Base-by-base conservation (phyloP, 1,139 yeast species). In the Meyerozyma carpophila region DNA sequence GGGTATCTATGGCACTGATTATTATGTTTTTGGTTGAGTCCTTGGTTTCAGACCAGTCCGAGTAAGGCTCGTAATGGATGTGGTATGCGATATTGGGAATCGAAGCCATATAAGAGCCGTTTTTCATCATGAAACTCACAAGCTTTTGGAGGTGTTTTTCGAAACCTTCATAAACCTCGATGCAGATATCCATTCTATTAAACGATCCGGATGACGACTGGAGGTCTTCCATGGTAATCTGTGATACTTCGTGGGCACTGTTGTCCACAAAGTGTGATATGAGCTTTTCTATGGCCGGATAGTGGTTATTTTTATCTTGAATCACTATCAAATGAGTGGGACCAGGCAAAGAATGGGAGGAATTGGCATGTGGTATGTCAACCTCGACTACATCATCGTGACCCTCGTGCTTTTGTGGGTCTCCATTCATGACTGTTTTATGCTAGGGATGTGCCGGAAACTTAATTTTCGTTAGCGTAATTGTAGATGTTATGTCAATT, bases 21-120 rank as follows among this genome's bases (percentile, higher is more conserved):
- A 71, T 70, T 26, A 53, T 57, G 9, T 50, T 50, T 39, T 59
- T 61, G 45, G 66, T 70, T 2, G 47, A 40, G 1, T 55, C 56
- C 2, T 56, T 49, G 48, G 64, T 65, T 20, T 67, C 71, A 5
- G 49, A 37, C 75, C 75, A 70, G 43, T 65, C 65, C 41, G 61
- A 62, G 13, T 54, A 59, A 5, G 62, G 59, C 37, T 63, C 65
- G 50, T 71, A 72, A 39, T 65, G 70, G 26, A 72, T 57, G 46
- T 70, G 76, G 45, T 66, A 70, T 13, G 66, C 62, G 16, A 70
- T 55, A 27, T 63, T 66, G 5, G 51, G 49, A 14, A 60, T 52
- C 11, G 48, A 48, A 20, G 52, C 46, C 9, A 69, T 42, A 27
- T 58, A 46, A 2, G 46, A 40, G 9, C 54, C 45, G 32, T 62